Conservation (phyloP, 1,284 basidiomycete species). For the Moniliella sp. region DNA sequence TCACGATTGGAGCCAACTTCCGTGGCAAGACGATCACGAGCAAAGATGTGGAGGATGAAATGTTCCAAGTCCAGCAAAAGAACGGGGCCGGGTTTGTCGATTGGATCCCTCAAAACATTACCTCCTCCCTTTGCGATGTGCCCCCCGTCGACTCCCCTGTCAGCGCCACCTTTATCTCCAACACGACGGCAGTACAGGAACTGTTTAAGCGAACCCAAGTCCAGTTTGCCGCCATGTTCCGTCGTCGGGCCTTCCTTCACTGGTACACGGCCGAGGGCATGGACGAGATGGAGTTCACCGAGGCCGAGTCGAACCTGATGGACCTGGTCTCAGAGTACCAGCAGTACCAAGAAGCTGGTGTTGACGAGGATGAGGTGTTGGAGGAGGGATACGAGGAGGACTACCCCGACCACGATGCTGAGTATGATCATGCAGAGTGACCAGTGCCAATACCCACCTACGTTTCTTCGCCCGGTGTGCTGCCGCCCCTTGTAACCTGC, state of each 20-base stretch:
- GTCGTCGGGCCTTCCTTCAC: conserved; percentile 93
- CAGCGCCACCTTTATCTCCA: conserved; percentile 74
- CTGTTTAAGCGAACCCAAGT: conserved; percentile 69
- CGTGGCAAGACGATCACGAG: conserved; percentile 17
- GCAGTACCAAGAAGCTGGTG: conserved; percentile 12
- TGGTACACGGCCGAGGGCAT: conserved; percentile 62
- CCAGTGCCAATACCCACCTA: too few relatives aligned
- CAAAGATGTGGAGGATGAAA: conserved; percentile 96
- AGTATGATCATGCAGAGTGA: too few relatives aligned
- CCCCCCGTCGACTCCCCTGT: conserved; percentile 51
- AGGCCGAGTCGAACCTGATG: conserved; percentile 12
- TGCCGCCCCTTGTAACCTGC: too few relatives aligned
- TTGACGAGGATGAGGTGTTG: background rate
- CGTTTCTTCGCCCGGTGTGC: too few relatives aligned
- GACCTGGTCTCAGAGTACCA: conserved; percentile 37
- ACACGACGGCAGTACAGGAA: conserved; percentile 75
- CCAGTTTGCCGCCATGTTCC: conserved; percentile 97
- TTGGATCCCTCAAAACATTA: conserved; percentile 63
- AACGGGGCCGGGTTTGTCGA: conserved; percentile 91
- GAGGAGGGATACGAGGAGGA: background rate
- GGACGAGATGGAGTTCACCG: conserved; percentile 61
- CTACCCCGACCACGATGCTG: conserved; percentile 8
- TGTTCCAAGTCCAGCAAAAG: conserved; percentile 87
- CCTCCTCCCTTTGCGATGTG: conserved; percentile 87
- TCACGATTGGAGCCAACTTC: conserved; percentile 35